Conservation (phyloP, 768 basidiomycete genomes). For the Brasilioporus rufonigricans region DNA sequence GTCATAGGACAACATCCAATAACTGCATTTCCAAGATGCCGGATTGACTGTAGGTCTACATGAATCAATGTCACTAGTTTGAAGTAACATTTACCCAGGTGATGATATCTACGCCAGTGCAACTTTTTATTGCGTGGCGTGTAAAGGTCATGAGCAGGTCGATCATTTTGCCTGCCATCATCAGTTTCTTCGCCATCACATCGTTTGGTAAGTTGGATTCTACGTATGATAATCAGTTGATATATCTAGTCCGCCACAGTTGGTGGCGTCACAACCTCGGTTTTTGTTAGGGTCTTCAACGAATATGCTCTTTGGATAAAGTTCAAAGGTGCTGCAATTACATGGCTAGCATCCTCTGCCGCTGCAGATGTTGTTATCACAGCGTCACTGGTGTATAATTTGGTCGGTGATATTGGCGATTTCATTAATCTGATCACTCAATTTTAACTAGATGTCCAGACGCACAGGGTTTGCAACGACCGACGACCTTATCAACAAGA, state of each 20-base stretch:
- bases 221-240: neutral
- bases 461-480: conserved; percentile 41
- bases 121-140: neutral
- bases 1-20: neutral
- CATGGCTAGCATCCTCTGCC: neutral
- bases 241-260: neutral
- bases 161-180: no score
- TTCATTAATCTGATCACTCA: neutral
- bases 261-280: no score
- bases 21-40: conserved; percentile 33
- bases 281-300: no score
- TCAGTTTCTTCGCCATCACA: no score
- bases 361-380: neutral
- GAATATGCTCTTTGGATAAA: no score
- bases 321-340: neutral
- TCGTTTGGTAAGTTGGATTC: neutral
- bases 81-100: neutral
- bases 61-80: neutral
- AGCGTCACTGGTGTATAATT: neutral
- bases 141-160: neutral
- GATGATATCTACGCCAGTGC: neutral
- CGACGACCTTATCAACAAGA: conserved; percentile 37
- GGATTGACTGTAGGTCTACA: conserved; percentile 37
- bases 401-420: neutral
- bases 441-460: conserved; percentile 31